Evolutionary conservation across 2,329 filamentous ascomycete species (phyloP).

Genomic region (Hortaea sp.): DNA sequence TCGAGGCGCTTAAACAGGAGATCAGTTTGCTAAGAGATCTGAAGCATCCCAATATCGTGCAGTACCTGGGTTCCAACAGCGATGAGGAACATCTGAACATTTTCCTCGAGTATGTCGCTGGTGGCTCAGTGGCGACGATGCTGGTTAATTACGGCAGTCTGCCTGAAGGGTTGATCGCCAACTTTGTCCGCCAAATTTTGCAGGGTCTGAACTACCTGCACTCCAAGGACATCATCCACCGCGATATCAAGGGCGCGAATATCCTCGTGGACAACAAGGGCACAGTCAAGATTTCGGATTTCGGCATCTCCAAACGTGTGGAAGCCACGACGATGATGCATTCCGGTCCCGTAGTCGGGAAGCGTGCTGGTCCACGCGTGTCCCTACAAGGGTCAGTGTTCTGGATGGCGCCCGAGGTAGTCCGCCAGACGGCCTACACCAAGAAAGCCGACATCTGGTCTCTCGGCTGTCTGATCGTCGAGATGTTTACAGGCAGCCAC

Average conservation of each 20-base stretch:
- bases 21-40: constrained; percentile 89
- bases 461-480: constrained; percentile 87
- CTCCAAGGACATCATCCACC: constrained; percentile 89
- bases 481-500: constrained; percentile 97
- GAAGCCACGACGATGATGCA: constrained; percentile 69
- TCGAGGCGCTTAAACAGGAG: constrained; percentile 91
- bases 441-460: constrained; percentile 99
- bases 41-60: constrained; percentile 93
- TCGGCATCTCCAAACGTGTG: constrained; percentile 96
- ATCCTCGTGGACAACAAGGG: constrained; percentile 98
- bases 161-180: constrained; percentile 84
- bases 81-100: constrained; percentile 92
- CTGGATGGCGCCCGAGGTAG: constrained; percentile 99
- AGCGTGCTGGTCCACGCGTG: constrained; percentile 51
- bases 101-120: constrained; percentile 98
- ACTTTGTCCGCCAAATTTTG: constrained; percentile 93
- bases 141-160: constrained; percentile 96
- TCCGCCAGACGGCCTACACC: constrained; percentile 94
- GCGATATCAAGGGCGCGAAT: constrained; percentile 98
- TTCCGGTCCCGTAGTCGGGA: constrained; percentile 28
- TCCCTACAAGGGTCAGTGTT: constrained; percentile 96
- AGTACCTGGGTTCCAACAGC: constrained; percentile 90
- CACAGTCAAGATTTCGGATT: constrained; percentile 98
- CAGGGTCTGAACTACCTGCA: constrained; percentile 89
- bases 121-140: constrained; percentile 96